These are phyloP conservation scores for Bacterosira constricta DNA, from an alignment of 108 stramenopile species.

Conservation along the genomic window DNA sequence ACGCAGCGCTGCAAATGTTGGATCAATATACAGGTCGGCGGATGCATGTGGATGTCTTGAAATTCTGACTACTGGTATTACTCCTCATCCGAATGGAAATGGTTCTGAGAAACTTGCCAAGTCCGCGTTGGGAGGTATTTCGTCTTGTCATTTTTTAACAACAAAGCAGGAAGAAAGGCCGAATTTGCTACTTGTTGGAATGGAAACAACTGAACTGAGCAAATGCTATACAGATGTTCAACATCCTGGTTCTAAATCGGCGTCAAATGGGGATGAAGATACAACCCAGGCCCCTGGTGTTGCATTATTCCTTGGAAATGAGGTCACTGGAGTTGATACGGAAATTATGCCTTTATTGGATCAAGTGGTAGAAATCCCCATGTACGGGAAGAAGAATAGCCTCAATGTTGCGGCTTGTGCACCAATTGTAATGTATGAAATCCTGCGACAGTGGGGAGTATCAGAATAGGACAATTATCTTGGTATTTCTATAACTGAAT, in stretches of 20 bases:
- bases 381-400: constrained; percentile 84
- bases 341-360: constrained; percentile 64
- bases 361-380: constrained; percentile 82
- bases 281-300: constrained; percentile 33
- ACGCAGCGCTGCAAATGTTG: constrained; percentile 87
- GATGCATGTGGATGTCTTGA: constrained; percentile 72
- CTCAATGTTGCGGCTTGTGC: constrained; percentile 91
- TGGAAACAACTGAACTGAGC: constrained; percentile 86
- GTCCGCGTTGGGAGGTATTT: constrained; percentile 80
- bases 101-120: constrained; percentile 82
- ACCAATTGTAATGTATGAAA: constrained; percentile 85
- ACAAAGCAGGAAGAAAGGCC: constrained; percentile 46
- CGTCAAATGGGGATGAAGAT: constrained; percentile 14
- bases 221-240: constrained; percentile 52
- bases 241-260: constrained; percentile 41
- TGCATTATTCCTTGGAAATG: constrained; percentile 84
- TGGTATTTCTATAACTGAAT: no score
- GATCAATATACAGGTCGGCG: constrained; percentile 85
- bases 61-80: constrained; percentile 75
- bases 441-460: constrained; percentile 75
- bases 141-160: constrained; percentile 71
- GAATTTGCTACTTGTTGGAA: constrained; percentile 56
- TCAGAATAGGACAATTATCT: not conserved
- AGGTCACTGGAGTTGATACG: constrained; percentile 80
- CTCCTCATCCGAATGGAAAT: constrained; percentile 80